Conservation (phyloP, 2,329 filamentous ascomycete genomes). For the Fusarium equiseti region DNA sequence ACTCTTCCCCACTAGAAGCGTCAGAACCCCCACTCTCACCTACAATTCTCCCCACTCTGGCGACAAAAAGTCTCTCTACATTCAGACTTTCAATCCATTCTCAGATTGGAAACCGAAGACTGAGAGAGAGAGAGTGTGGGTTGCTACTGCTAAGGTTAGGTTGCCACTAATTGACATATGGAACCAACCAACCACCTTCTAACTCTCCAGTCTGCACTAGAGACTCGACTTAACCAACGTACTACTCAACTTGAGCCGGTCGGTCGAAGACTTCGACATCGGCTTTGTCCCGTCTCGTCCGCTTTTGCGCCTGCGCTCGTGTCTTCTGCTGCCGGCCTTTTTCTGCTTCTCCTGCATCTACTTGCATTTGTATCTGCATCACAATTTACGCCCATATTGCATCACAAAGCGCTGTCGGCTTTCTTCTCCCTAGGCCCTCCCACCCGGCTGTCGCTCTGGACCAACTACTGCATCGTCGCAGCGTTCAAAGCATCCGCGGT, state of each 20-base stretch:
- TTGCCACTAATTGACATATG: conserved; percentile 36
- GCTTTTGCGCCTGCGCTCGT: background rate
- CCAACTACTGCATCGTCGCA: conserved; percentile 6
- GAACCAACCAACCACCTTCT: conserved; percentile 44
- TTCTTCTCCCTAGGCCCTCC: conserved; percentile 7
- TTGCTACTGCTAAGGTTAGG: conserved; percentile 6
- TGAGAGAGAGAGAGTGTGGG: background rate
- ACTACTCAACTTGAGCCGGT: conserved; percentile 7
- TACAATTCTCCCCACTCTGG: conserved; percentile 29
- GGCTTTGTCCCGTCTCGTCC: conserved; percentile 17
- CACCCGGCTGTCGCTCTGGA: background rate
- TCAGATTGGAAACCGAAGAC: conserved; percentile 12
- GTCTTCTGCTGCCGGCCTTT: background rate
- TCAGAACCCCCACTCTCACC: conserved; percentile 29
- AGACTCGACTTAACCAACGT: conserved; percentile 2
- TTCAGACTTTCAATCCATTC: conserved; percentile 11
- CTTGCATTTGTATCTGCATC: conserved; percentile 14
- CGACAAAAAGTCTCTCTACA: conserved; percentile 42
- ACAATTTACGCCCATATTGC: background rate
- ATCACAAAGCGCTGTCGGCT: conserved; percentile 23
- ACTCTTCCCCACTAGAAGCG: conserved; percentile 20
- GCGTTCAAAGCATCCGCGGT: background rate
- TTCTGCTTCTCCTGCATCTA: conserved; percentile 31
- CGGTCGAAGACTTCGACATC: conserved; percentile 4
- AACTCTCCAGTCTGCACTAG: background rate